Conservation (phyloP, 2,329 filamentous ascomycete species). For the Chaetomium sp. region DNA sequence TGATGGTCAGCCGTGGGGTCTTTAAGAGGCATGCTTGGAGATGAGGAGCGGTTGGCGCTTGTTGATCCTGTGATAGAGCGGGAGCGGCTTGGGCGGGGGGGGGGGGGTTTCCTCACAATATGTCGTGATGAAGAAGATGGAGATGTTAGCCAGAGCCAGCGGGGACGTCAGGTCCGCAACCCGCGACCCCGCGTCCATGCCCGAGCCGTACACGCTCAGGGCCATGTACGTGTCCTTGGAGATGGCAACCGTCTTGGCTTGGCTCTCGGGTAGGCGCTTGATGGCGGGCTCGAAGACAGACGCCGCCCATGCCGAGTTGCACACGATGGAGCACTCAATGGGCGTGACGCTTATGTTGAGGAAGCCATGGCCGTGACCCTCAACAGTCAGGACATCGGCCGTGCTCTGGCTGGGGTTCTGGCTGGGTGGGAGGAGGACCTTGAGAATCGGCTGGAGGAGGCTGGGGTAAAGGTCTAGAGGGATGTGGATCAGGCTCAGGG, state of each 20-base stretch:
- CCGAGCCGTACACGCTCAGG: slow-evolving; percentile 86
- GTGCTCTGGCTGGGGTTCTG: slow-evolving; percentile 39
- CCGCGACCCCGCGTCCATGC: slow-evolving; percentile 85
- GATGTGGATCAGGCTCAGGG: slow-evolving; percentile 86
- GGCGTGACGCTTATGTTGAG: slow-evolving; percentile 92
- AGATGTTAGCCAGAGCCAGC: slow-evolving; percentile 85
- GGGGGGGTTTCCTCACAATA: slow-evolving; percentile 65
- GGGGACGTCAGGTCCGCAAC: slow-evolving; percentile 91
- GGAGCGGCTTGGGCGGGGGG: neutral
- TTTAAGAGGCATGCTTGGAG: neutral
- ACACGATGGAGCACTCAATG: slow-evolving; percentile 90
- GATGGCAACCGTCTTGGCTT: slow-evolving; percentile 64
- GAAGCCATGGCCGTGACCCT: slow-evolving; percentile 67
- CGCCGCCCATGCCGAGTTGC: slow-evolving; percentile 72
- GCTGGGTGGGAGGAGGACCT: slow-evolving; percentile 72
- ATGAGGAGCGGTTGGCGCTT: too few species aligned
- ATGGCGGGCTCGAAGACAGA: slow-evolving; percentile 76
- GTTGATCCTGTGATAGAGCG: too few species aligned
- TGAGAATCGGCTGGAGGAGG: slow-evolving; percentile 85
- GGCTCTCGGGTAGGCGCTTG: slow-evolving; percentile 58
- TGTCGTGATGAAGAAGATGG: slow-evolving; percentile 98
- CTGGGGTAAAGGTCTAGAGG: slow-evolving; percentile 75
- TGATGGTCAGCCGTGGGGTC: neutral
- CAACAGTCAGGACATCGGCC: slow-evolving; percentile 19
- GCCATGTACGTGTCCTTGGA: slow-evolving; percentile 83